Base-by-base conservation (phyloP, 1,139 yeast species). In the Nakaseomyces nivariensis region DNA sequence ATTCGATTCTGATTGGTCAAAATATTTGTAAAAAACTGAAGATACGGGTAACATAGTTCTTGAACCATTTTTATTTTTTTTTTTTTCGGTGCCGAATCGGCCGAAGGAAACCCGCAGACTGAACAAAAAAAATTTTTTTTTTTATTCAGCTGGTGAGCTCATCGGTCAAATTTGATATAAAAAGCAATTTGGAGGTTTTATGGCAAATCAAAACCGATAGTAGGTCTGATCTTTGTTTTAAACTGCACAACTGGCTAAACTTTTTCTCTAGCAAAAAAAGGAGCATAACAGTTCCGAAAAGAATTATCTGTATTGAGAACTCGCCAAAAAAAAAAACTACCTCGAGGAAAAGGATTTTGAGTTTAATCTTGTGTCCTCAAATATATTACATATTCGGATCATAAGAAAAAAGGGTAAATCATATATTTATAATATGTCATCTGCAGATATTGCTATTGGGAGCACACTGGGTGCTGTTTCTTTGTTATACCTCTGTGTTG, bases 401-500 rank as follows among this genome's bases (percentile, higher is more conserved):
- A 34, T 34, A 34, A 34, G 11, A 34, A 34, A 34, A 34, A 34
- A 34, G 6, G 11, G 2, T 34, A 34, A 5, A 17, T 17, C 22
- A 17, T 17, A 17, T 17, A 17, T 17, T 29, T 5, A 36, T 10
- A 17, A 13, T 36, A 33, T 24, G 43, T 17, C 29, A 24, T 27
- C 37, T 25, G 13, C 27, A 9, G 44, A 34, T 37, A 31, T 38
- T 37, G 32, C 32, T 38, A 25, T 46, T 38, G 48, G 44, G n/a
- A 41, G 48, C 6, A 52, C 52, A 8, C 10, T 43, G 13, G 48
- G 37, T 10, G 46, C 48, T 7, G 46, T 42, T 27, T 48, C 47
- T 37, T 45, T 45, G 45, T 40, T 46, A 22, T 48, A 32, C 41
- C 49, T 37, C 36, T 48, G 53, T 42, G 45, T 55, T 48, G 70